These are phyloP conservation scores for Deakozyma indianensis DNA, from an alignment of 805 yeast genomes.

Conservation along the genomic window DNA sequence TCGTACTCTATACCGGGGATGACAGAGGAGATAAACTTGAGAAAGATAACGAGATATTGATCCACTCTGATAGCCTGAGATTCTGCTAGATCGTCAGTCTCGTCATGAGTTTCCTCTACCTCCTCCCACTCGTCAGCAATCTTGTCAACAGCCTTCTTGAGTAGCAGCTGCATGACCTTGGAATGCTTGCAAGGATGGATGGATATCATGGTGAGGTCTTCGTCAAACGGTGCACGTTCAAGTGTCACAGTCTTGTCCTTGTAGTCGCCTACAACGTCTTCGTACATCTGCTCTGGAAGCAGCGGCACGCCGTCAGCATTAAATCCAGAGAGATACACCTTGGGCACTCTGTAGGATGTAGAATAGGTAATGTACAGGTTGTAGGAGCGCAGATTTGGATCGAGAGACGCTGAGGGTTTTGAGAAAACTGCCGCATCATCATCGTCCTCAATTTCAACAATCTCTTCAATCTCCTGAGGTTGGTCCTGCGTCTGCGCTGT, in stretches of 20 bases:
- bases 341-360: conserved; percentile 91
- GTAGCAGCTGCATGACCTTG: conserved; percentile 78
- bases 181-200: conserved; percentile 97
- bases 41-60: conserved; percentile 76
- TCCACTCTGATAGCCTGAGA: conserved; percentile 60
- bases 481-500: neutral
- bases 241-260: conserved; percentile 93
- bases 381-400: conserved; percentile 30
- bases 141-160: conserved; percentile 50
- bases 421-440: conserved; percentile 26
- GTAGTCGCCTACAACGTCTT: conserved; percentile 84
- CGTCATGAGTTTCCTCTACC: conserved; percentile 8
- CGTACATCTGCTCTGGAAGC: conserved; percentile 82
- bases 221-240: conserved; percentile 76
- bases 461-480: conserved; percentile 12
- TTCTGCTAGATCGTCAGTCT: conserved; percentile 45
- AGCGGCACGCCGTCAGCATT: conserved; percentile 73
- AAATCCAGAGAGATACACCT: conserved; percentile 82
- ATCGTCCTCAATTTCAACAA: conserved; percentile 24
- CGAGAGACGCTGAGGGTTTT: conserved; percentile 1
- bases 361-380: conserved; percentile 87
- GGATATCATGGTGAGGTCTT: conserved; percentile 60
- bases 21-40: conserved; percentile 91
- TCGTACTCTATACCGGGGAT: conserved; percentile 97
- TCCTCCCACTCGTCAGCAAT: conserved; percentile 11